These are phyloP conservation scores for Zygosaccharomyces pseudobailii DNA, from an alignment of 1,139 yeast genomes.

Conservation along the genomic window DNA sequence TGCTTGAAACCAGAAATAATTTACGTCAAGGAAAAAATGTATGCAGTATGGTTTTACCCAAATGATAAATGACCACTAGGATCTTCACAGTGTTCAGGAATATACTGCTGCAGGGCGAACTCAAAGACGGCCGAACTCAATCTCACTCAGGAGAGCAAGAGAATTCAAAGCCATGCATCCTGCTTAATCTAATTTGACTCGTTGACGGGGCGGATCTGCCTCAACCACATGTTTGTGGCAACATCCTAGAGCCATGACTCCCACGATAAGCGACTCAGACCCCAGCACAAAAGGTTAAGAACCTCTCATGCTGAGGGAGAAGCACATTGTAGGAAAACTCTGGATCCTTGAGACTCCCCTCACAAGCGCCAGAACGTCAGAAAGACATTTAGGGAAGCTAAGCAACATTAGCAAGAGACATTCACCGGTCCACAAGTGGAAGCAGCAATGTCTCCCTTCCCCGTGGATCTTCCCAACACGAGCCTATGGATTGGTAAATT, in stretches of 20 bases:
- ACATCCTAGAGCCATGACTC: constrained; percentile 28
- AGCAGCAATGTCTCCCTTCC: constrained; percentile 27
- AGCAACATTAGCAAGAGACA: constrained; percentile 33
- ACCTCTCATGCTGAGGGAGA: constrained; percentile 38
- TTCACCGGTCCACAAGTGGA: constrained; percentile 19
- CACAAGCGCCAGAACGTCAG: constrained; percentile 71
- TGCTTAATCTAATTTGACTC: constrained; percentile 57
- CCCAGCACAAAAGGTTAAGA: constrained; percentile 40
- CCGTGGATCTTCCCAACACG: constrained; percentile 40
- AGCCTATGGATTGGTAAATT: constrained; percentile 38
- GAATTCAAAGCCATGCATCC: constrained; percentile 60
- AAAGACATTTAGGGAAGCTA: constrained; percentile 33
- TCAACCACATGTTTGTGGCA: constrained; percentile 39
- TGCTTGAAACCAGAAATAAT: neutral
- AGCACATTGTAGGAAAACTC: constrained; percentile 19
- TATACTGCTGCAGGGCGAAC: constrained; percentile 56
- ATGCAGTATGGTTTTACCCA: constrained; percentile 91
- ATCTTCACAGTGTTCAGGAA: constrained; percentile 89
- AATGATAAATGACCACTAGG: constrained; percentile 70
- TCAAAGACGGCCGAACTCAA: constrained; percentile 52
- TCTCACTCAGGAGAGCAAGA: constrained; percentile 33
- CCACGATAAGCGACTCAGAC: constrained; percentile 46
- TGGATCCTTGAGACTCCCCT: constrained; percentile 40
- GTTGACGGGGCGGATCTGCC: constrained; percentile 87
- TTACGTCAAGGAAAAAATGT: constrained; percentile 39